Conservation (phyloP, 257 asterid species). For the Forsythia suspensa region DNA sequence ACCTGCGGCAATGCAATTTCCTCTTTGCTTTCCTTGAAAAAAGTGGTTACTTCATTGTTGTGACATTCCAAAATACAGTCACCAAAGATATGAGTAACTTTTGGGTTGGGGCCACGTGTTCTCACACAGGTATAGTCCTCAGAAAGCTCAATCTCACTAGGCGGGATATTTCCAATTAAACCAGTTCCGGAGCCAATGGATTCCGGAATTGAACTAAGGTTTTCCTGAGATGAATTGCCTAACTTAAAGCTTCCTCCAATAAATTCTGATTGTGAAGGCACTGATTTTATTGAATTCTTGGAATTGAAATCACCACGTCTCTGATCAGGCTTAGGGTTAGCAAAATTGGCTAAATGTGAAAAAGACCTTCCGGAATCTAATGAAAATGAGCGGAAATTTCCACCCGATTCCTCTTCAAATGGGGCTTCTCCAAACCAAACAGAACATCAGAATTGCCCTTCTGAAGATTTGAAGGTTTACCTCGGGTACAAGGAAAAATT, state of each 20-base stretch:
- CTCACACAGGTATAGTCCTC: constrained; percentile 94
- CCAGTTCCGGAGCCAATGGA: constrained; percentile 27
- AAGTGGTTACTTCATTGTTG: constrained; percentile 36
- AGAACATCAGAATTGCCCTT: constrained; percentile 39
- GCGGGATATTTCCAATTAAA: constrained; percentile 45
- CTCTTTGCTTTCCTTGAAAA: constrained; percentile 36
- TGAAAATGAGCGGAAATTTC: constrained; percentile 34
- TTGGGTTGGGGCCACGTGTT: constrained; percentile 82
- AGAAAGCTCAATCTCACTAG: constrained; percentile 81
- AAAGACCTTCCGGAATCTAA: constrained; percentile 38
- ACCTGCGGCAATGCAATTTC: constrained; percentile 25
- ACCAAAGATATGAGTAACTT: constrained; percentile 84
- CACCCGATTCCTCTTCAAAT: constrained; percentile 6
- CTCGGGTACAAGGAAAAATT: constrained; percentile 25
- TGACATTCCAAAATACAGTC: constrained; percentile 88
- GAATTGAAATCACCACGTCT: constrained; percentile 18
- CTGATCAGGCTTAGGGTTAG: constrained; percentile 16
- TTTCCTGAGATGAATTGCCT: constrained; percentile 30
- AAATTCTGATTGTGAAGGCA: constrained; percentile 21
- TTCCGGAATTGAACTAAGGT: constrained; percentile 26
- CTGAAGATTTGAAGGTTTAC: constrained; percentile 28
- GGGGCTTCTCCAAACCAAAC: constrained; percentile 39
- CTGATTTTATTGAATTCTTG: constrained; percentile 15
- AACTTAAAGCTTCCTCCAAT: constrained; percentile 30
- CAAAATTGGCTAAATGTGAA: constrained; percentile 26